Evolutionary conservation across 2,329 filamentous ascomycete species (phyloP).

Genomic region (Ophiocordyceps camponoti-saundersi): DNA sequence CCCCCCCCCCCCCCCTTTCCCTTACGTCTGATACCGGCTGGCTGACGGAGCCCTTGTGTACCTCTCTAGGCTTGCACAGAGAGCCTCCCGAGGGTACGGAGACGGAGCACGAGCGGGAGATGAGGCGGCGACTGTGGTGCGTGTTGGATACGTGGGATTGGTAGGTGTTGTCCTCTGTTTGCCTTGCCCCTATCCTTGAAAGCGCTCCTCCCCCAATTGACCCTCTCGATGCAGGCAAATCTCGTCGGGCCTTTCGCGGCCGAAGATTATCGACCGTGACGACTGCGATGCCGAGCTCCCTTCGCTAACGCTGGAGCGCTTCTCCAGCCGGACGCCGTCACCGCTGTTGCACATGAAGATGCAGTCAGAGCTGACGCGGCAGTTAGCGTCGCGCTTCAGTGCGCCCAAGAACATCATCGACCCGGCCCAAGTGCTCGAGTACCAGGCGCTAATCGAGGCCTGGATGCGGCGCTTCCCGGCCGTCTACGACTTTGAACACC

Average conservation of each 20-base stretch:
- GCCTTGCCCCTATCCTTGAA: not conserved
- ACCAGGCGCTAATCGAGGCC: constrained; percentile 15
- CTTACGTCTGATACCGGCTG: not conserved
- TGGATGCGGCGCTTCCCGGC: constrained; percentile 24
- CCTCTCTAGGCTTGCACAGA: constrained; percentile 7
- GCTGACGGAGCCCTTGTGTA: not conserved
- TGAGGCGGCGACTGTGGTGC: constrained; percentile 14
- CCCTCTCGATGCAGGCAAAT: constrained; percentile 11
- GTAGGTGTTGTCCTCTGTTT: constrained; percentile 5
- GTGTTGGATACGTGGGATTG: constrained; percentile 17
- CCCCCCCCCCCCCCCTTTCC: too few species aligned
- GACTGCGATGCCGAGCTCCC: constrained; percentile 11
- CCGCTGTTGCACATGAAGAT: constrained; percentile 14
- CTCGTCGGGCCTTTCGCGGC: constrained; percentile 13
- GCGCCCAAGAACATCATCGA: constrained; percentile 10
- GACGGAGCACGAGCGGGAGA: constrained; percentile 13
- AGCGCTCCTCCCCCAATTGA: not conserved
- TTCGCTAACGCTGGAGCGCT: constrained; percentile 10
- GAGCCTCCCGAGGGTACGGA: constrained; percentile 6
- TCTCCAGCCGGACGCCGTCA: constrained; percentile 7
- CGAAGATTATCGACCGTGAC: constrained; percentile 13
- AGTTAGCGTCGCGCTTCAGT: constrained; percentile 9
- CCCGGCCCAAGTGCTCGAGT: constrained; percentile 11
- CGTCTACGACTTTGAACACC: constrained; percentile 18
- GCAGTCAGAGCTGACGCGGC: constrained; percentile 10